Percentiles rank a stretch among this genome's conserved stretches.
These are phyloP conservation scores for Gentiana macrophylla DNA, from an alignment of 257 asterid genomes.

Conservation along the genomic window DNA sequence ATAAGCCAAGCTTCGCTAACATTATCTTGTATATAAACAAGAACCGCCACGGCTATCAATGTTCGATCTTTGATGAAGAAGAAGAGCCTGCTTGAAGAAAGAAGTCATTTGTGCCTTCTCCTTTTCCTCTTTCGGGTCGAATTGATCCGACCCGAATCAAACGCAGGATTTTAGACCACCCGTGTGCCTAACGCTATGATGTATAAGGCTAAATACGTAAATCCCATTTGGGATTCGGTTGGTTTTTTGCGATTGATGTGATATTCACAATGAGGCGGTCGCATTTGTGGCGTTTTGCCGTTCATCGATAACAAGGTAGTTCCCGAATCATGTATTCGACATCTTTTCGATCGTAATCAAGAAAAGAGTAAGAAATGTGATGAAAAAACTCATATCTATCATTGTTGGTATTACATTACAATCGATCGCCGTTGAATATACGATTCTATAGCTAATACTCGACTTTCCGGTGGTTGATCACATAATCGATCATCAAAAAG, in stretches of 20 bases:
- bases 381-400: too few relatives aligned
- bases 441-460: too few relatives aligned
- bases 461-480: too few relatives aligned
- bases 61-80: constrained; percentile 78
- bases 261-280: constrained; percentile 58
- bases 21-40: constrained; percentile 77
- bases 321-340: constrained; percentile 63
- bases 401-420: too few relatives aligned
- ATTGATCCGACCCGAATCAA: constrained; percentile 85
- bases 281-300: constrained; percentile 47
- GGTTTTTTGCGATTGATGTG: constrained; percentile 43
- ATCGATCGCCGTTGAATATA: too few relatives aligned
- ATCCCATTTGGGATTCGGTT: constrained; percentile 40
- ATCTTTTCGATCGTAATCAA: neutral
- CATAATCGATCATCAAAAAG: too few relatives aligned
- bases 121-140: constrained; percentile 46
- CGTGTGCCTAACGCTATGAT: constrained; percentile 73
- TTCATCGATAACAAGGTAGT: constrained; percentile 56
- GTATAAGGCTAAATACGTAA: constrained; percentile 69
- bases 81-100: constrained; percentile 78
- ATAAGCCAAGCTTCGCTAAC: constrained; percentile 80
- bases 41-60: constrained; percentile 61
- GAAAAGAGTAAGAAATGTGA: too few relatives aligned
- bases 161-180: constrained; percentile 89
- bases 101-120: constrained; percentile 62